These are phyloP conservation scores for Rhynchospora breviuscula DNA, from an alignment of 176 grass and related monocot species.

Conservation along the genomic window DNA sequence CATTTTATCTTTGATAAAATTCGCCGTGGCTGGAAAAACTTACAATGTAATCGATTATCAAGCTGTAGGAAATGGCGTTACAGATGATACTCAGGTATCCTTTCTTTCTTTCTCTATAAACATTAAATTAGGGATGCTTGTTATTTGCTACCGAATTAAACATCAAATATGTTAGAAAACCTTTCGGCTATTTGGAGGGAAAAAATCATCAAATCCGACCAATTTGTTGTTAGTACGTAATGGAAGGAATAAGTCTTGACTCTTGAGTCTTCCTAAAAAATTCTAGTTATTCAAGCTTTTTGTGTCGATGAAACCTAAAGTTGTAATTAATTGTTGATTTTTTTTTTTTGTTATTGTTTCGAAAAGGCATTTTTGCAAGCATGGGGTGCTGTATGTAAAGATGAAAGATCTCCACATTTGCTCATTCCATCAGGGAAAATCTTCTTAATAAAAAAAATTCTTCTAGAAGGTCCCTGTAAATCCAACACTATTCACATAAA, in stretches of 20 bases:
- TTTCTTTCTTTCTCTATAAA: background rate
- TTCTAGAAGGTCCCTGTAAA: conserved; percentile 38
- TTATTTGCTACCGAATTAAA: no score
- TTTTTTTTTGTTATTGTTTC: background rate
- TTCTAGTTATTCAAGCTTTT: background rate
- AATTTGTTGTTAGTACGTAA: background rate
- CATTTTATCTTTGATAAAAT: conserved; percentile 5
- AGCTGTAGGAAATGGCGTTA: conserved; percentile 40
- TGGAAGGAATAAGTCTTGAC: background rate
- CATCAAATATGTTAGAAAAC: background rate
- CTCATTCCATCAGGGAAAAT: conserved; percentile 31
- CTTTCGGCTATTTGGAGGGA: background rate
- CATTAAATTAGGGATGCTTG: background rate
- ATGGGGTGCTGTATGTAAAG: conserved; percentile 41
- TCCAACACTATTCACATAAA: conserved; percentile 26
- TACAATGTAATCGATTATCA: conserved; percentile 38
- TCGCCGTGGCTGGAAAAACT: background rate
- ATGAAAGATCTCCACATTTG: conserved; percentile 1
- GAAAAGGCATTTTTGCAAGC: conserved; percentile 43
- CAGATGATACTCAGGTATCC: conserved; percentile 41
- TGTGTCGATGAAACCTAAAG: background rate
- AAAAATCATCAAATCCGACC: background rate
- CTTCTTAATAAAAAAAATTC: conserved; percentile 31
- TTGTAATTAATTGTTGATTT: background rate
- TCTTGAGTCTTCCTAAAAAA: background rate